Evolutionary conservation across 2,329 filamentous ascomycete genomes (phyloP).

Genomic region (Hypoxylon sp.): DNA sequence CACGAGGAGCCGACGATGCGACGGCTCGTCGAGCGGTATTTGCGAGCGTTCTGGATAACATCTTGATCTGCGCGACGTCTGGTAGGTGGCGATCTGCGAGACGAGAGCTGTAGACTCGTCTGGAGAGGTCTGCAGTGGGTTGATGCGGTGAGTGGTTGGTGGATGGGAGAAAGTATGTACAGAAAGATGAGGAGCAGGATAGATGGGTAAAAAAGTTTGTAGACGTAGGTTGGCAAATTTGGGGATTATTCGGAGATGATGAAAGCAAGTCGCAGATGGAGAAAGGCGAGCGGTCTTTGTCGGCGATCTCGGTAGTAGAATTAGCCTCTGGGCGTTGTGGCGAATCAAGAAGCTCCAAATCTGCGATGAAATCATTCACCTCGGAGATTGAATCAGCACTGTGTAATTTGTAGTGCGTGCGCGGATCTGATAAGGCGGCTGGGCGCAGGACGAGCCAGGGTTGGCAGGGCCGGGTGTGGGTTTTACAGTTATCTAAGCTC

Average conservation of each 20-base stretch:
- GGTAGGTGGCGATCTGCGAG: background rate
- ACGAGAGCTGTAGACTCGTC: background rate
- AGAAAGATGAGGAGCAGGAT: conserved; percentile 10
- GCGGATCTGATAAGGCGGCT: background rate
- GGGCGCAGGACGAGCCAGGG: conserved; percentile 2
- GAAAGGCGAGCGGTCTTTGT: conserved; percentile 41
- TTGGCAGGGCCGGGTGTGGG: conserved; percentile 22
- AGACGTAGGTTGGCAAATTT: conserved; percentile 3
- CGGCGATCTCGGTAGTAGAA: conserved; percentile 47
- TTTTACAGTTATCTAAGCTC: background rate
- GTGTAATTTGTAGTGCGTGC: conserved; percentile 30
- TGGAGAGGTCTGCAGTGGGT: too few species aligned
- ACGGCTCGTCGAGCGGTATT: conserved; percentile 52
- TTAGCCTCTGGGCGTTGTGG: conserved; percentile 34
- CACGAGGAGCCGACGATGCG: conserved; percentile 51
- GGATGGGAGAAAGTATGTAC: background rate
- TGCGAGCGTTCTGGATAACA: conserved; percentile 57
- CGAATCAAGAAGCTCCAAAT: conserved; percentile 43
- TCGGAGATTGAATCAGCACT: conserved; percentile 35
- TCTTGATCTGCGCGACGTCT: conserved; percentile 42
- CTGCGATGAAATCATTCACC: conserved; percentile 44
- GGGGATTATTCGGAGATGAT: conserved; percentile 25
- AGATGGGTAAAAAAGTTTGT: background rate
- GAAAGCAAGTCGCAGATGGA: conserved; percentile 12
- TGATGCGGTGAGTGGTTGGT: background rate